Evolutionary conservation across 2,329 filamentous ascomycete species (phyloP), one percentile per base, ranked within the genome.

Genomic region (Pseudofabraea citricarpa): DNA sequence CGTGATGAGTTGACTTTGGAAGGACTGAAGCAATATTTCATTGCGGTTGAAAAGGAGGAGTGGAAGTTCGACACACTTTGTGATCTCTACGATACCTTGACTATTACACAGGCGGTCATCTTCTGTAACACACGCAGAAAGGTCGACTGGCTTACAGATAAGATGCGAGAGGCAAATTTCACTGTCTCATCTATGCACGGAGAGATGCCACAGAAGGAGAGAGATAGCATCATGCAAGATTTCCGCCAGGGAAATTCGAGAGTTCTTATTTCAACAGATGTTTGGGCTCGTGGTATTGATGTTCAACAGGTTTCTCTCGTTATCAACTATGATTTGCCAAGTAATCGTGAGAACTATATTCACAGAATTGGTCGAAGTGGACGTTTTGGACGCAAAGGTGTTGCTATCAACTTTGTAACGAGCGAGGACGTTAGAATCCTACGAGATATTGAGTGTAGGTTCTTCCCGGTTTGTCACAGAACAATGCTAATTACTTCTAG

Each of bases 41-140:
- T 98, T 59, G 93, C 93, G 2, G 93, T 97, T 16, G 93, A 98
- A 69, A 97, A 96, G 74, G 93, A 98, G 67, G 93, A 97, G 65
- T 98, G 93, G 93, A 98, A 98, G 68, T 95, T 98, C 57, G 93
- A 98, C 65, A 98, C 93, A 3, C 82, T 98, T 4, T 97, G 90
- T 68, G 93, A 98, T 71, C 83, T 98, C 45, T 98, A 98, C 76
- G 93, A 98, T 65, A 97, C 93, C 10, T 79, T 98, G 35, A 98
- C 93, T 43, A 97, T 98, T 62, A 97, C 93, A 13, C 93, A 97
- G 71, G 93, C 93, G 36, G 93, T 98, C 65, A 98, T 98, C 65
- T 98, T 98, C 77, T 98, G 93, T 78, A 98, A 98, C 70, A 98
- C 93, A 6, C 85, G 93, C 55, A 83, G 93, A 67, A 98, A 98